These are phyloP conservation scores for Buxus sempervirens DNA, from an alignment of 164 flowering plant genomes.

Conservation along the genomic window DNA sequence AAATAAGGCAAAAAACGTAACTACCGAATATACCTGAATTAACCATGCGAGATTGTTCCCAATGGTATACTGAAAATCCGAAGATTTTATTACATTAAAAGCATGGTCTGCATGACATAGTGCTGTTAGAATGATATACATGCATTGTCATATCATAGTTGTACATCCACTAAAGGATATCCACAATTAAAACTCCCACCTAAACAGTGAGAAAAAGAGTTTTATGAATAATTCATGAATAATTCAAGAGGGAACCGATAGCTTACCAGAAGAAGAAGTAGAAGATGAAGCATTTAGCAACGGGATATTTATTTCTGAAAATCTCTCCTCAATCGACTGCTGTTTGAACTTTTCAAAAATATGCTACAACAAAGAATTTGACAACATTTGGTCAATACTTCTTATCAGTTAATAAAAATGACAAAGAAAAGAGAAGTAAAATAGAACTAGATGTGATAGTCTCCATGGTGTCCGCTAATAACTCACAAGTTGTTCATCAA, in stretches of 20 bases:
- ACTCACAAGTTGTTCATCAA: slow-evolving; percentile 79
- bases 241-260: slow-evolving; percentile 5
- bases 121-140: slow-evolving; percentile 1
- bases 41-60: slow-evolving; percentile 40
- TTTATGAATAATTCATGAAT: no score
- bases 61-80: slow-evolving; percentile 41
- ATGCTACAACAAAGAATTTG: slow-evolving; percentile 42
- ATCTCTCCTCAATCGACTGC: slow-evolving; percentile 36
- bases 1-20: background rate
- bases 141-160: slow-evolving; percentile 6
- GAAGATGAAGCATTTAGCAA: slow-evolving; percentile 40
- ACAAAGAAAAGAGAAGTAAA: background rate
- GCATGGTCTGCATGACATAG: slow-evolving; percentile 37
- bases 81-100: slow-evolving; percentile 35
- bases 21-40: slow-evolving; percentile 52
- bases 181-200: background rate
- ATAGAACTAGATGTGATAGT: background rate
- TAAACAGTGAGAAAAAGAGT: background rate
- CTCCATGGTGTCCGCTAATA: background rate
- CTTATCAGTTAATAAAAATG: background rate
- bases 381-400: background rate
- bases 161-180: background rate
- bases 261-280: slow-evolving; percentile 54
- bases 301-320: slow-evolving; percentile 51
- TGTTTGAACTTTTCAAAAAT: slow-evolving; percentile 41